Evolutionary conservation across 2,329 filamentous ascomycete genomes (phyloP), one percentile per base, ranked within the genome.

Genomic region (Emericellopsis cladophorae): DNA sequence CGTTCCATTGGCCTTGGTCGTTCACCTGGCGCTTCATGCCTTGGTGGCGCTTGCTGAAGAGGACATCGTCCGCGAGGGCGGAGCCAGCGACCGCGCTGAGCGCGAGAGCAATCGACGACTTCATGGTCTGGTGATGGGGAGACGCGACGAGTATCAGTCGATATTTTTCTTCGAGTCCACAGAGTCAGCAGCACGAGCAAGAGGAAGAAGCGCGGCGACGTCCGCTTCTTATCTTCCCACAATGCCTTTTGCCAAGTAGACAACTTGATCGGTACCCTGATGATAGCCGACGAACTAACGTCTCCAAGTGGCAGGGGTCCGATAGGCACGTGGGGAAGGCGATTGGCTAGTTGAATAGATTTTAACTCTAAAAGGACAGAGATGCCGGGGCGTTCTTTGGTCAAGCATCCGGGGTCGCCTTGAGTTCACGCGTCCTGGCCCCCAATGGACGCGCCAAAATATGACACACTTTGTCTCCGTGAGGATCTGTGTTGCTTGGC

Each of bases 11-110:
- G 31, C 69, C 70, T 4, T 62, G 52, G 21, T 55, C 54, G 47
- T 73, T 65, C 37, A 70, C 56, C 44, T 64, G 67, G 29, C 72
- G 68, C 59, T 72, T 75, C 33, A 70, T 48, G 32, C 37, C n/a
- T 10, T 7, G 16, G 31, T 24, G 22, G 29, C 65, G 65, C 47
- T 59, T 60, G 55, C 68, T 74, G 50, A 67, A 61, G 22, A 76
- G 59, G 11, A 61, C 61, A 50, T 74, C 70, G 41, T 68, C 65
- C 33, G 59, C 59, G 22, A 46, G 39, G 18, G 47, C 51, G 38
- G 42, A 42, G 23, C 56, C 49, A n/a, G 49, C 54, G 24, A 56
- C 50, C n/a, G 54, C 46, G 3, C 48, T 49, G 34, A 60, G 40
- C 16, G 54, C 54, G 23, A 52, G 40, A 21, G 50, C 44, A 36